Conservation (phyloP, 768 basidiomycete genomes). For the Suillus decipiens region DNA sequence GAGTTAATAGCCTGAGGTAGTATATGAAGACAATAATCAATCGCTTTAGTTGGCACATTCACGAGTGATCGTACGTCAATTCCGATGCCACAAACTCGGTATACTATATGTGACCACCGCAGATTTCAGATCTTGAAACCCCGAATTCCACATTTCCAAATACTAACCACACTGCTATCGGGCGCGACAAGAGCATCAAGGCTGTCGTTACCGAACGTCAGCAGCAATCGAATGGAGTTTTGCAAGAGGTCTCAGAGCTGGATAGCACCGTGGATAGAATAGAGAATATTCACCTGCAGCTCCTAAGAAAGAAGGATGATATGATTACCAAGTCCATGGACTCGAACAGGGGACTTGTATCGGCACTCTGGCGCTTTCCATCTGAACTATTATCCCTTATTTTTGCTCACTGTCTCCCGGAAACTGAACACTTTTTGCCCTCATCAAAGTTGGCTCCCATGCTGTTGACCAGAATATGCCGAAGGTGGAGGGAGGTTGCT, state of each 20-base stretch:
- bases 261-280: not conserved
- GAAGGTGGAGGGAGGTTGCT: constrained; percentile 3
- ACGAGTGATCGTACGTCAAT: not conserved
- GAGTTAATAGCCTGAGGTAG: not conserved
- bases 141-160: not conserved
- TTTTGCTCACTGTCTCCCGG: not conserved
- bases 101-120: not conserved
- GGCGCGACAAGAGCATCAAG: not conserved
- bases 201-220: not conserved
- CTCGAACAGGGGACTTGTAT: not conserved
- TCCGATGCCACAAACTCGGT: too few species aligned
- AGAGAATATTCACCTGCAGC: not conserved
- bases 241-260: not conserved
- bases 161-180: not conserved
- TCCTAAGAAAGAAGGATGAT: not conserved
- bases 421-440: constrained; percentile 2
- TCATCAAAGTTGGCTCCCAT: not conserved
- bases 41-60: not conserved
- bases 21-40: not conserved
- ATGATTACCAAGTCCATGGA: not conserved
- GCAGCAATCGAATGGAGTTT: not conserved
- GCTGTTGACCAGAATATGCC: not conserved
- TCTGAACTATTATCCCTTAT: not conserved
- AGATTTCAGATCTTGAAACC: not conserved
- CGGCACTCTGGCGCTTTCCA: not conserved